Conservation (phyloP, 2,329 filamentous ascomycete genomes). For the Aspergillus flavus region DNA sequence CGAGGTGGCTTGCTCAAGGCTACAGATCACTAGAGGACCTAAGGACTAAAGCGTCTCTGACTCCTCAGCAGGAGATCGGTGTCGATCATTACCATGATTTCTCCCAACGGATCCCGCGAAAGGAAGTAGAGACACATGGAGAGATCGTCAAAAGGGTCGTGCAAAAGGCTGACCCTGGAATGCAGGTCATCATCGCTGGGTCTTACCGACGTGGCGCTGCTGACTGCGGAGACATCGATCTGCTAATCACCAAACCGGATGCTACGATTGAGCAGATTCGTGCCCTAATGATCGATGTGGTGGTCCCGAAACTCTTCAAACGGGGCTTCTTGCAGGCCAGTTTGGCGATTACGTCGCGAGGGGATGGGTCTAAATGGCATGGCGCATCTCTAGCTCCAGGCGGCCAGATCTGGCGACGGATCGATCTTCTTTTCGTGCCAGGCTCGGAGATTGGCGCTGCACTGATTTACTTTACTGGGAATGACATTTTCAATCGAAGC, state of each 20-base stretch:
- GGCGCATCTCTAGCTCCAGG: constrained; percentile 74
- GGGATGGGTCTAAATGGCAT: constrained; percentile 79
- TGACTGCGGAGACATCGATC: constrained; percentile 79
- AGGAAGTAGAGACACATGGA: constrained; percentile 72
- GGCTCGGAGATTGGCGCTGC: constrained; percentile 79
- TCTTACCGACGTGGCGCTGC: constrained; percentile 80
- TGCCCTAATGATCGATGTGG: constrained; percentile 61
- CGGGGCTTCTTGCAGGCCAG: constrained; percentile 69
- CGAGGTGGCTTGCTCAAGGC: constrained; percentile 75
- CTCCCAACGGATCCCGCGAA: constrained; percentile 73
- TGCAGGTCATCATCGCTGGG: constrained; percentile 76
- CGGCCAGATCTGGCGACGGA: constrained; percentile 69
- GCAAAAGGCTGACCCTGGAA: constrained; percentile 59
- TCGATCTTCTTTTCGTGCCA: constrained; percentile 84
- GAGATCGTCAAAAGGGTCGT: constrained; percentile 64
- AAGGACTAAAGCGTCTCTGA: constrained; percentile 62
- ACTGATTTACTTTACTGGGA: constrained; percentile 92
- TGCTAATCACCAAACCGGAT: constrained; percentile 73
- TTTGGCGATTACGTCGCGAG: constrained; percentile 61
- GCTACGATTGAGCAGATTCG: constrained; percentile 62
- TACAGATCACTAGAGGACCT: constrained; percentile 75
- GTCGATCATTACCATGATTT: constrained; percentile 81
- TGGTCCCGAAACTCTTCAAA: constrained; percentile 65
- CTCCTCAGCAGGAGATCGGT: constrained; percentile 71
- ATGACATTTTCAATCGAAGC: constrained; percentile 91